phyloP scores from a whole-genome alignment of 139 green algal species.

The Chlamydomonas sp. region DNA sequence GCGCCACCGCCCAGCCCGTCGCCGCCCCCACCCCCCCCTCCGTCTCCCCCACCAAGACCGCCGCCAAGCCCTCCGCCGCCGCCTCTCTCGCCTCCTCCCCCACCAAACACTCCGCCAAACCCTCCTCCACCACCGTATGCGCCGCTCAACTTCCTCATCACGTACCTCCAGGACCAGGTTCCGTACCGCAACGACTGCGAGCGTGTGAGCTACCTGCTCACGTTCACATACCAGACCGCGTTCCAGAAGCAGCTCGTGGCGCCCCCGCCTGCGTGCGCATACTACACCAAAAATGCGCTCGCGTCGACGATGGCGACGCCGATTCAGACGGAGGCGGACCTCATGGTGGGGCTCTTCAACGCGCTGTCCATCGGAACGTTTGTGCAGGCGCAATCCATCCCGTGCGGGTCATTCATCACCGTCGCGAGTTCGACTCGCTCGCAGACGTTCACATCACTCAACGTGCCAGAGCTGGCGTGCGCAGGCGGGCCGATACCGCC shows the following conservation, averaged over 20 bases:
- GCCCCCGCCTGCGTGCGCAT: too few relatives aligned
- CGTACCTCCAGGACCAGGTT: not conserved
- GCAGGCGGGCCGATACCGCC: too few relatives aligned
- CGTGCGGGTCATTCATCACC: slow-evolving; percentile 11
- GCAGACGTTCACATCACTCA: slow-evolving; percentile 5
- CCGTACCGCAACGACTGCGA: slow-evolving; percentile 13
- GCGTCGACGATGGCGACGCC: too few relatives aligned
- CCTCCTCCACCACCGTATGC: slow-evolving; percentile 12
- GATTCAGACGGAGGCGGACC: not conserved
- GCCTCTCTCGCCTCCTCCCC: not conserved
- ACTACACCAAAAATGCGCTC: too few relatives aligned
- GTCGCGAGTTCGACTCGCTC: not conserved
- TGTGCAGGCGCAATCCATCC: slow-evolving; percentile 8
- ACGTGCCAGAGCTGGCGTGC: slow-evolving; percentile 10
- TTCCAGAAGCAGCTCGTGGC: slow-evolving; percentile 14
- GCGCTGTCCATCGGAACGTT: slow-evolving; percentile 1
- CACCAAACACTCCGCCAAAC: not conserved
- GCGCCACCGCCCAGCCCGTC: not conserved
- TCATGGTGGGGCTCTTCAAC: slow-evolving; percentile 20
- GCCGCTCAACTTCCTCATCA: slow-evolving; percentile 9
- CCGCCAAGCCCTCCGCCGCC: slow-evolving; percentile 1
- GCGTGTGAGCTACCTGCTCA: slow-evolving; percentile 2
- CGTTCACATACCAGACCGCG: slow-evolving; percentile 14
- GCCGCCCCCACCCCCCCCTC: not conserved
- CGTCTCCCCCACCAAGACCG: not conserved